Evolutionary conservation across 2,329 filamentous ascomycete species (phyloP).

Genomic region (Harringtonia aguacate): DNA sequence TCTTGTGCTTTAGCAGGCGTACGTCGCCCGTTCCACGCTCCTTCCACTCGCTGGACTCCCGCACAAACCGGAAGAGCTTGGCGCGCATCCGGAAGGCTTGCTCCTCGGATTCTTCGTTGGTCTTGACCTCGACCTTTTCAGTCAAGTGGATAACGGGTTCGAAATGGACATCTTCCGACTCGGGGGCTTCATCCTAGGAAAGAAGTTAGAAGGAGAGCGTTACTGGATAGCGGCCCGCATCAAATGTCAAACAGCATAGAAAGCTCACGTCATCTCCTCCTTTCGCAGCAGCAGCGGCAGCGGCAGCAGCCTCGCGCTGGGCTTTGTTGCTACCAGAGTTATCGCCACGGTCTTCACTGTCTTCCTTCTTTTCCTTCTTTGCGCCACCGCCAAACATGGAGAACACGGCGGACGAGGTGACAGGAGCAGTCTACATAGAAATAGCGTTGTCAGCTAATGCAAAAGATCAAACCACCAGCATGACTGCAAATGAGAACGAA

Average conservation of each 20-base stretch:
- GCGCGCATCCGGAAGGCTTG: slow-evolving; percentile 99
- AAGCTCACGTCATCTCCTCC: slow-evolving; percentile 43
- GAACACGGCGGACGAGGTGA: slow-evolving; percentile 63
- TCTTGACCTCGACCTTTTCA: slow-evolving; percentile 94
- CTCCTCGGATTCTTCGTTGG: slow-evolving; percentile 96
- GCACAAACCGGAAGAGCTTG: slow-evolving; percentile 98
- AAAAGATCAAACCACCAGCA: neutral
- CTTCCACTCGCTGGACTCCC: slow-evolving; percentile 92
- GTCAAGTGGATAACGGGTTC: slow-evolving; percentile 93
- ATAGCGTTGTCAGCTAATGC: neutral
- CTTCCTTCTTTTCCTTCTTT: slow-evolving; percentile 92
- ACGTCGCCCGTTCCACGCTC: slow-evolving; percentile 97
- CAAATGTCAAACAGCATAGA: neutral
- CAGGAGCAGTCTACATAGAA: slow-evolving; percentile 19
- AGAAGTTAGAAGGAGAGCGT: slow-evolving; percentile 4
- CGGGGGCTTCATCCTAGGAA: slow-evolving; percentile 60
- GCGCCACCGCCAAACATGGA: slow-evolving; percentile 98
- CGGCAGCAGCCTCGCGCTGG: slow-evolving; percentile 53
- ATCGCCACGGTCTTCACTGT: slow-evolving; percentile 71
- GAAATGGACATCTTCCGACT: slow-evolving; percentile 92
- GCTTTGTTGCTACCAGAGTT: slow-evolving; percentile 83
- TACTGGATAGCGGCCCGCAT: too few species aligned
- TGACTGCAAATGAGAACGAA: neutral
- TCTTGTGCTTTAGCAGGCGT: slow-evolving; percentile 94
- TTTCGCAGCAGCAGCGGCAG: slow-evolving; percentile 44